A percentile compares a stretch with the other conserved stretches of the same genome.
Conservation (phyloP, 257 asterid species). For the Agastache rugosa region DNA sequence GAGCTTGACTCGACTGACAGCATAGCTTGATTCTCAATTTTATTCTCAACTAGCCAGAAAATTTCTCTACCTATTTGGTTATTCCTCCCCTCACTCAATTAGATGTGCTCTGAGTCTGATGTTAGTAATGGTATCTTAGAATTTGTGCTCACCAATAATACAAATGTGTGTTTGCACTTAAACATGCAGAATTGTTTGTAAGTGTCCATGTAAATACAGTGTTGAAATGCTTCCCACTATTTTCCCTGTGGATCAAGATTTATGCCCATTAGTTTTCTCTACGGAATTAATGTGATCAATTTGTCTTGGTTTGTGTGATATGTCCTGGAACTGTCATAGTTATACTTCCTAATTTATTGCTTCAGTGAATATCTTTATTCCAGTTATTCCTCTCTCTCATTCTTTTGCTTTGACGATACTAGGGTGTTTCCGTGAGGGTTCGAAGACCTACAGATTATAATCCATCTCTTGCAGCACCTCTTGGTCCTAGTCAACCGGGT, state of each 20-base stretch:
- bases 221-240: conserved; percentile 4
- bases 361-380: conserved; percentile 26
- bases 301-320: conserved; percentile 14
- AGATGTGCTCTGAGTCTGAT: conserved; percentile 14
- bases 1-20: conserved; percentile 7
- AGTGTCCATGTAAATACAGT: conserved; percentile 13
- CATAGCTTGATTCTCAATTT: conserved; percentile 18
- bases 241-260: conserved; percentile 14
- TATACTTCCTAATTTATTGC: conserved; percentile 13
- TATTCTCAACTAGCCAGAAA: conserved; percentile 18
- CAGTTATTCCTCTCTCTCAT: conserved; percentile 13
- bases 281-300: background rate
- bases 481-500: conserved; percentile 70
- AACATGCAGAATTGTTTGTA: background rate
- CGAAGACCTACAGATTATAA: conserved; percentile 66
- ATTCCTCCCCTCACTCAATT: background rate
- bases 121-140: background rate
- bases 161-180: background rate
- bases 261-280: conserved; percentile 10
- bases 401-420: conserved; percentile 19
- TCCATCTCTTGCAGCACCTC: conserved; percentile 62
- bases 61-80: conserved; percentile 7
- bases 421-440: conserved; percentile 67
- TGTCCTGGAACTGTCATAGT: background rate
- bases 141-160: background rate